A percentile compares a stretch with the other conserved stretches of the same genome.
phyloP scores from a whole-genome alignment of 2,329 filamentous ascomycete genomes.

The Atkinsonella hypoxylon region DNA sequence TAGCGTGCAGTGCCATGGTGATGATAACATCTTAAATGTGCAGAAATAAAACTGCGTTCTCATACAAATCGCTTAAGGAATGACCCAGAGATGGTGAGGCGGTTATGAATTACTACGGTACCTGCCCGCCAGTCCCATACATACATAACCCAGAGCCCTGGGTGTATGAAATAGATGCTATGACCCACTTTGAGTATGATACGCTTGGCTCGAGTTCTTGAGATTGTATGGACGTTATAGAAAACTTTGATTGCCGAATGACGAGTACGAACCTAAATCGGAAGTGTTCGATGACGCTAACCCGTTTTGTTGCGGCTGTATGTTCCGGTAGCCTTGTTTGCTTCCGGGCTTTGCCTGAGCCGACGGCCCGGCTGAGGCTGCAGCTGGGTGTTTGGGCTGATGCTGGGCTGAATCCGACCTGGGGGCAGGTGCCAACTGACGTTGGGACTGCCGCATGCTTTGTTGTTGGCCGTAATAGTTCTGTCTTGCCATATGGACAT shows the following conservation, averaged over 20 bases:
- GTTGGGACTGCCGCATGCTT: not conserved
- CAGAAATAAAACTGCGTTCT: too few relatives aligned
- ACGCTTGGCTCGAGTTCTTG: not conserved
- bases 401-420: not conserved
- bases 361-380: not conserved
- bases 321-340: not conserved
- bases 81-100: not conserved
- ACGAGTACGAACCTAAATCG: constrained; percentile 2
- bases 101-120: not conserved
- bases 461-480: constrained; percentile 4
- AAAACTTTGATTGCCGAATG: constrained; percentile 1
- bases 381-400: not conserved
- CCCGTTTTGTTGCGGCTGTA: not conserved
- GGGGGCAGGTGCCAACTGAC: not conserved
- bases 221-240: not conserved
- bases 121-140: not conserved
- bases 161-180: not conserved
- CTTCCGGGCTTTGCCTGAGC: not conserved
- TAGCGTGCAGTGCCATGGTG: too few relatives aligned
- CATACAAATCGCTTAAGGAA: too few relatives aligned
- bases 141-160: not conserved
- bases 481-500: not conserved
- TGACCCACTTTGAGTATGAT: not conserved
- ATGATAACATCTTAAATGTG: too few relatives aligned
- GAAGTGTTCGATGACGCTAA: not conserved